These are phyloP conservation scores for Candolleomyces efflorescens DNA, from an alignment of 768 basidiomycete genomes.

Conservation along the genomic window DNA sequence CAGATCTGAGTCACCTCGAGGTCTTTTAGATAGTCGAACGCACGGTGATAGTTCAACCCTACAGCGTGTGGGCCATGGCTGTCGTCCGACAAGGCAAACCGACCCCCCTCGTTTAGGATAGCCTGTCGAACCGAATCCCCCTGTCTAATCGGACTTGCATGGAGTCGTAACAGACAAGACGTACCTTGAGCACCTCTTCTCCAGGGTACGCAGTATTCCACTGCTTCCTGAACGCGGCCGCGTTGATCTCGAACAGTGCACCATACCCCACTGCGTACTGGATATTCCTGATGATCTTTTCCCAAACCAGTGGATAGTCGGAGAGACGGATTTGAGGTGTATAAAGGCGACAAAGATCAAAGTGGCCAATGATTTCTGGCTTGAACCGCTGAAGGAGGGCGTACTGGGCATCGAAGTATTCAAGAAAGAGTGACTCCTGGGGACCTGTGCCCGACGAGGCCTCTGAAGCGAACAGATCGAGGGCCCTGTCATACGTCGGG, in stretches of 20 bases:
- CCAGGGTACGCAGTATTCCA: slow-evolving; percentile 87
- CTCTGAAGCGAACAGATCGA: slow-evolving; percentile 36
- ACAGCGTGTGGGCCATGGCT: slow-evolving; percentile 90
- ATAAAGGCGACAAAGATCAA: slow-evolving; percentile 91
- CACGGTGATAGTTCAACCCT: slow-evolving; percentile 75
- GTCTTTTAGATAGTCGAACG: slow-evolving; percentile 59
- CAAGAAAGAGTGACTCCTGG: slow-evolving; percentile 47
- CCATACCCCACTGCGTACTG: slow-evolving; percentile 71
- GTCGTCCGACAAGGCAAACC: slow-evolving; percentile 89
- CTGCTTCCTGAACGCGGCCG: slow-evolving; percentile 88
- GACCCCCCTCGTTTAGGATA: slow-evolving; percentile 64
- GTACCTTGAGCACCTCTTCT: slow-evolving; percentile 68
- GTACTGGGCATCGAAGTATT: slow-evolving; percentile 87
- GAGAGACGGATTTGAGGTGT: slow-evolving; percentile 53
- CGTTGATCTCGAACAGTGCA: slow-evolving; percentile 89
- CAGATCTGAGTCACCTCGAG: slow-evolving; percentile 63
- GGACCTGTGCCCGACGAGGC: slow-evolving; percentile 21
- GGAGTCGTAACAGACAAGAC: slow-evolving; percentile 12
- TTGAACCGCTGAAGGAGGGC: slow-evolving; percentile 62
- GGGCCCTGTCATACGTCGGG: slow-evolving; percentile 58
- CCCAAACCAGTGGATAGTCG: slow-evolving; percentile 57
- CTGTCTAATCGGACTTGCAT: background rate
- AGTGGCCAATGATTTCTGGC: slow-evolving; percentile 90
- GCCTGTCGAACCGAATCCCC: slow-evolving; percentile 42
- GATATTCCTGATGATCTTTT: slow-evolving; percentile 73